Evolutionary conservation across 805 yeast genomes (phyloP).

Genomic region (Wickerhamomyces rabaulensis): DNA sequence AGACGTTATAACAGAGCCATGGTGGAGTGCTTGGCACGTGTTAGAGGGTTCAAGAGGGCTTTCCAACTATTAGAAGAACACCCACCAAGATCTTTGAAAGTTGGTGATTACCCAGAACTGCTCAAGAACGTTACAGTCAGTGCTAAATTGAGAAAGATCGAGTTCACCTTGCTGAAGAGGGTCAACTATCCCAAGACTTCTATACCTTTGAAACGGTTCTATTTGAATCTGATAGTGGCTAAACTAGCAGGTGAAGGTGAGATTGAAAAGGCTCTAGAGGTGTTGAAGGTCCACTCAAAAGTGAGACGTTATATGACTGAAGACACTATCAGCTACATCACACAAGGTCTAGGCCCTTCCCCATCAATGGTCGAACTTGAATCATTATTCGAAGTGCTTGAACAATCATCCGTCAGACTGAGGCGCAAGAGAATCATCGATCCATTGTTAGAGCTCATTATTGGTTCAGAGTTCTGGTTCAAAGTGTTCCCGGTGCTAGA

Average conservation of each 20-base stretch:
- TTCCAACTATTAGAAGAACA: slow-evolving; percentile 4
- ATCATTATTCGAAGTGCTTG: not conserved
- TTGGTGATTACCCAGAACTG: slow-evolving; percentile 14
- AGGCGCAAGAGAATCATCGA: not conserved
- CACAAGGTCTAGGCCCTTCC: not conserved
- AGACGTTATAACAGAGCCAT: slow-evolving; percentile 7
- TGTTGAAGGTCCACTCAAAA: slow-evolving; percentile 1
- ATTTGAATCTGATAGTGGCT: slow-evolving; percentile 9
- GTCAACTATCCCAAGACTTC: not conserved
- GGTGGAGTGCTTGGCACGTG: slow-evolving; percentile 7
- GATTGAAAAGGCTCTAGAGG: slow-evolving; percentile 3
- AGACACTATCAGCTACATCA: slow-evolving; percentile 11
- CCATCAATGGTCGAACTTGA: not conserved
- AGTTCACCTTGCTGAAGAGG: slow-evolving; percentile 1
- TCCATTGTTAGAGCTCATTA: not conserved
- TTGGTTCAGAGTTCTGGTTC: slow-evolving; percentile 8
- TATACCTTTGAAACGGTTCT: slow-evolving; percentile 10
- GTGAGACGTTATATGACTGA: slow-evolving; percentile 2
- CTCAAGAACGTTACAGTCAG: slow-evolving; percentile 6
- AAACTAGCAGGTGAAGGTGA: slow-evolving; percentile 6
- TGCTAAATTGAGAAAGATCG: slow-evolving; percentile 4
- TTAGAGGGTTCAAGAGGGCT: slow-evolving; percentile 7
- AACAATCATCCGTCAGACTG: not conserved
- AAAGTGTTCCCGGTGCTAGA: slow-evolving; percentile 6
- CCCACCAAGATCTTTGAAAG: slow-evolving; percentile 1